These are phyloP conservation scores for Vigna reflexopilosa DNA, from an alignment of 306 rosid genomes.

Conservation along the genomic window DNA sequence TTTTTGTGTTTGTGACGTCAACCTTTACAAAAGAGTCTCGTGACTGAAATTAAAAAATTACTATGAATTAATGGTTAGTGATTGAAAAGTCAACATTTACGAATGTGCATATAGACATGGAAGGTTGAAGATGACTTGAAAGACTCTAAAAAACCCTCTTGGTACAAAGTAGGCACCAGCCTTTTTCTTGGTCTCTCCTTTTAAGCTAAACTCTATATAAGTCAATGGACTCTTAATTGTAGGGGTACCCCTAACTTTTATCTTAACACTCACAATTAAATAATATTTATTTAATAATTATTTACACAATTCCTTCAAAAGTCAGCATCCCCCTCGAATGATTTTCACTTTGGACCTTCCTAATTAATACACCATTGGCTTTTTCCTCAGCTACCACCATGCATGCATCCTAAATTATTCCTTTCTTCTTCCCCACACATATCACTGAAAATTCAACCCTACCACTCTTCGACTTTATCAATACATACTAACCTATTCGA, in stretches of 20 bases:
- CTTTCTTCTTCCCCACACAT: not conserved
- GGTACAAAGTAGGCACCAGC: not conserved
- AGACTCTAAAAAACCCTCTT: not conserved
- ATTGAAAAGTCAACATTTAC: constrained; percentile 2
- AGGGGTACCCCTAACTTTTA: not conserved
- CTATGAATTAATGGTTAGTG: not conserved
- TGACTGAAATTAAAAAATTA: not conserved
- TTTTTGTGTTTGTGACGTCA: not conserved
- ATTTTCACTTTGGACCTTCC: constrained; percentile 24
- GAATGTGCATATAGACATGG: not conserved
- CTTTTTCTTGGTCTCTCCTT: not conserved
- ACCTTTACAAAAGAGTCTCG: not conserved
- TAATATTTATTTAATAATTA: not conserved
- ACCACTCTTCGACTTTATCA: not conserved
- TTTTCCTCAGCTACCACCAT: not conserved
- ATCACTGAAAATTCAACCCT: not conserved
- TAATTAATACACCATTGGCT: not conserved
- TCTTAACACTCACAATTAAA: not conserved
- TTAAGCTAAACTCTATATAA: not conserved
- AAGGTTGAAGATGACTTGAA: not conserved
- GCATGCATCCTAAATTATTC: not conserved
- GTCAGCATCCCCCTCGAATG: not conserved
- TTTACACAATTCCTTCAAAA: not conserved
- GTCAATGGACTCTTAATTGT: not conserved
- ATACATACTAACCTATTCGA: not conserved